Evolutionary conservation across 208 protist genomes (phyloP).

Genomic region (Strigomonas culicis): DNA sequence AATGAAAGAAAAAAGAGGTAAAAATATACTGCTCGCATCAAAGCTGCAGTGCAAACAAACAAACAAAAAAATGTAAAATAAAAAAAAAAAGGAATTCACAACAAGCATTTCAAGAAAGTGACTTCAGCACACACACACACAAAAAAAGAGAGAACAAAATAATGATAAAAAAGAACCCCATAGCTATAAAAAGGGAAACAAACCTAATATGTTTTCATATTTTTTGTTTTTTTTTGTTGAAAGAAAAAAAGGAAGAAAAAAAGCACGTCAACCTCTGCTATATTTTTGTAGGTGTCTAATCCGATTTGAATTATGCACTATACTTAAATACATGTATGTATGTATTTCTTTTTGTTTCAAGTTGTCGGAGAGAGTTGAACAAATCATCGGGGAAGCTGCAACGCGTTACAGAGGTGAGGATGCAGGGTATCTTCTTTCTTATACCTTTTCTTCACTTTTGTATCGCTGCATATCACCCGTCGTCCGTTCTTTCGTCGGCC

Average conservation of each 20-base stretch:
- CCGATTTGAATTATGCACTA: too few species aligned
- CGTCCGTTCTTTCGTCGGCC: too few species aligned
- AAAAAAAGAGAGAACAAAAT: not conserved
- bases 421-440: not conserved
- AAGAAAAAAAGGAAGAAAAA: slow-evolving; percentile 11
- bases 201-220: slow-evolving; percentile 15
- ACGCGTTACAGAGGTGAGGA: too few species aligned
- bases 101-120: not conserved
- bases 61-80: slow-evolving; percentile 9
- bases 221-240: slow-evolving; percentile 5
- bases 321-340: too few species aligned
- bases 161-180: too few species aligned
- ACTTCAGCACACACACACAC: not conserved
- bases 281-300: not conserved
- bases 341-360: not conserved
- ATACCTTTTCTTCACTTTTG: too few species aligned
- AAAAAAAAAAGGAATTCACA: slow-evolving; percentile 6
- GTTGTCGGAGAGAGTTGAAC: too few species aligned
- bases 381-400: too few species aligned
- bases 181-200: too few species aligned
- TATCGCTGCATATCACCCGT: too few species aligned
- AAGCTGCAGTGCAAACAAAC: not conserved
- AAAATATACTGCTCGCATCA: too few species aligned
- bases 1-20: too few species aligned
- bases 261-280: not conserved